Percentiles rank a stretch among this genome's conserved stretches.
Evolutionary conservation across 2,329 filamentous ascomycete genomes (phyloP).

Genomic region (Akanthomyces lecanii): DNA sequence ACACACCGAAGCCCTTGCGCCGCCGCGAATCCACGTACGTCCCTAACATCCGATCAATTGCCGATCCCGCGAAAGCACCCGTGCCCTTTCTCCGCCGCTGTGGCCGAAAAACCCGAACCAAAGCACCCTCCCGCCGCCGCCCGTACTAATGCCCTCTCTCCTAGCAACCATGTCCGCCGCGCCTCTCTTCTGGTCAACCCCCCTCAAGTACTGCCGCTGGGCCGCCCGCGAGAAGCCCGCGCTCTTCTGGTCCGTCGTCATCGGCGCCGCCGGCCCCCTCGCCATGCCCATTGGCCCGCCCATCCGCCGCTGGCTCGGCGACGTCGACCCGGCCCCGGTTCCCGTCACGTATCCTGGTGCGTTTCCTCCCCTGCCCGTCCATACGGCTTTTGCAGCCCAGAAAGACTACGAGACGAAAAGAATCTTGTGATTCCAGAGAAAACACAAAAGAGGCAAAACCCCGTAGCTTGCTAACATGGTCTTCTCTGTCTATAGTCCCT

Average conservation of each 20-base stretch:
- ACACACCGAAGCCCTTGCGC: neutral
- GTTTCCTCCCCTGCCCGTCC: conserved; percentile 33
- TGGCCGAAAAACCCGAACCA: neutral
- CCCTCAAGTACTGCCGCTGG: conserved; percentile 84
- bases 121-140: neutral
- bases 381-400: neutral
- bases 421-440: neutral
- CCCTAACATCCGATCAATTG: neutral
- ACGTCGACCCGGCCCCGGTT: conserved; percentile 65
- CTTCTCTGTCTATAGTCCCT: conserved; percentile 42
- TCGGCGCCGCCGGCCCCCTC: conserved; percentile 70
- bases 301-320: conserved; percentile 67
- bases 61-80: neutral
- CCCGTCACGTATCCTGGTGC: conserved; percentile 91
- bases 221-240: conserved; percentile 82
- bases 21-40: neutral
- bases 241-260: conserved; percentile 78
- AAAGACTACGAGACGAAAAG: no score
- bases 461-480: neutral
- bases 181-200: conserved; percentile 78
- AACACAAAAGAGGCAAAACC: neutral
- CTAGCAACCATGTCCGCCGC: conserved; percentile 50
- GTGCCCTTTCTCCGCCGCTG: neutral
- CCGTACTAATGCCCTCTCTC: neutral
- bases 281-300: conserved; percentile 68